These are phyloP conservation scores for Psilocybe subaeruginosa DNA, from an alignment of 768 basidiomycete genomes.

Conservation along the genomic window DNA sequence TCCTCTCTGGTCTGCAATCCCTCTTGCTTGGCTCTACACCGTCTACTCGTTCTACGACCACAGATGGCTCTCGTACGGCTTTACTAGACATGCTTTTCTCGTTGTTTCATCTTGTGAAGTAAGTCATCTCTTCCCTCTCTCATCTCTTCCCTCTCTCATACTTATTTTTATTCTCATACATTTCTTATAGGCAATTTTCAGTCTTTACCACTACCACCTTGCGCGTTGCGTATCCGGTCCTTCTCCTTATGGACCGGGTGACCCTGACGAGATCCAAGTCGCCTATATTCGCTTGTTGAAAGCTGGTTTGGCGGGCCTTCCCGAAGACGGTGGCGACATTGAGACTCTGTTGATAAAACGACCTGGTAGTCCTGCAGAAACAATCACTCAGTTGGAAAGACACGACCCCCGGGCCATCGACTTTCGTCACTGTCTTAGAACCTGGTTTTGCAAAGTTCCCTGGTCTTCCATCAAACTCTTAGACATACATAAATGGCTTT, in stretches of 20 bases:
- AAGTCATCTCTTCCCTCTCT: conserved; percentile 14
- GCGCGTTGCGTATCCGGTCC: conserved; percentile 49
- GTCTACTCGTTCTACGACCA: conserved; percentile 50
- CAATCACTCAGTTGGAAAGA: conserved; percentile 55
- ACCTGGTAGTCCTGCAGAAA: conserved; percentile 65
- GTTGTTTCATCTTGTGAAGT: conserved; percentile 64
- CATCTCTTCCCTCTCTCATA: background rate
- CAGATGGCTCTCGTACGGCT: conserved; percentile 42
- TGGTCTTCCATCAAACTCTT: conserved; percentile 72
- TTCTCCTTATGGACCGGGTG: conserved; percentile 45
- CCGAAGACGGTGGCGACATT: conserved; percentile 55
- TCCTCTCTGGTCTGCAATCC: conserved; percentile 66
- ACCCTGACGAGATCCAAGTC: conserved; percentile 57
- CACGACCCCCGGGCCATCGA: conserved; percentile 75
- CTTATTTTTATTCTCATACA: conserved; percentile 6
- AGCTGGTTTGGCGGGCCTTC: conserved; percentile 60
- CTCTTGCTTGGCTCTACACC: conserved; percentile 68
- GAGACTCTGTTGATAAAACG: conserved; percentile 50
- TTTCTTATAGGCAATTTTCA: conserved; percentile 61
- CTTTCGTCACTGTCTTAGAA: conserved; percentile 68
- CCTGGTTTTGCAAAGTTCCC: conserved; percentile 76
- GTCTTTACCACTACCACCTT: conserved; percentile 62
- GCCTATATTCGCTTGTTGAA: conserved; percentile 67
- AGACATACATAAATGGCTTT: conserved; percentile 75
- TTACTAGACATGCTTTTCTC: conserved; percentile 43